Percentiles rank a stretch among this genome's conserved stretches.
Conservation (phyloP, 257 asterid species). For the Scutellaria minor region DNA sequence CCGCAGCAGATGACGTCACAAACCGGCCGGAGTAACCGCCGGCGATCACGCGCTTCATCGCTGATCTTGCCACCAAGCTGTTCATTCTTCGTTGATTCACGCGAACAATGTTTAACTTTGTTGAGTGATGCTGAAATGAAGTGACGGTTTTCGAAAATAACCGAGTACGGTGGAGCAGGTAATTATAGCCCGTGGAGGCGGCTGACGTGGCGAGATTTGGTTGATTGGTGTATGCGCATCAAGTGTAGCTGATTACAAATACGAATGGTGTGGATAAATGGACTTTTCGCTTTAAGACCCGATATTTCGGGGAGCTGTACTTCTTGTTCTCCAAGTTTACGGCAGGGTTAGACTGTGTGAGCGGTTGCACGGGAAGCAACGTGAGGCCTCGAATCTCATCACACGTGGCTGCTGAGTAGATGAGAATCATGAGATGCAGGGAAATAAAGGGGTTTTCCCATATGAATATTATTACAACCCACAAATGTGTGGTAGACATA, state of each 20-base stretch:
- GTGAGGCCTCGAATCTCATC: neutral
- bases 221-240: constrained; percentile 27
- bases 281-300: constrained; percentile 20
- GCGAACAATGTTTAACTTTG: neutral
- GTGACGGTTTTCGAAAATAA: neutral
- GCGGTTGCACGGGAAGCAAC: constrained; percentile 38
- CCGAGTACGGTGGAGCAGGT: constrained; percentile 26
- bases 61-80: constrained; percentile 43
- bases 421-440: neutral
- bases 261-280: neutral
- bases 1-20: constrained; percentile 36
- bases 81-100: constrained; percentile 53
- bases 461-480: too few relatives aligned
- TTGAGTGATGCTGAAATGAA: neutral
- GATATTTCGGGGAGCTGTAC: constrained; percentile 16
- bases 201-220: constrained; percentile 26
- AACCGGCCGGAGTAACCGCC: constrained; percentile 43
- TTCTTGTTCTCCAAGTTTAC: constrained; percentile 44
- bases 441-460: too few relatives aligned
- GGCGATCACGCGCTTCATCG: constrained; percentile 53
- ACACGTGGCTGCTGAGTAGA: constrained; percentile 20
- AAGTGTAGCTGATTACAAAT: neutral
- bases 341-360: constrained; percentile 20
- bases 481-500: too few relatives aligned
- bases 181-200: neutral